These are phyloP conservation scores for Pyronema domesticum DNA, from an alignment of 495 filamentous ascomycete species.

Conservation along the genomic window DNA sequence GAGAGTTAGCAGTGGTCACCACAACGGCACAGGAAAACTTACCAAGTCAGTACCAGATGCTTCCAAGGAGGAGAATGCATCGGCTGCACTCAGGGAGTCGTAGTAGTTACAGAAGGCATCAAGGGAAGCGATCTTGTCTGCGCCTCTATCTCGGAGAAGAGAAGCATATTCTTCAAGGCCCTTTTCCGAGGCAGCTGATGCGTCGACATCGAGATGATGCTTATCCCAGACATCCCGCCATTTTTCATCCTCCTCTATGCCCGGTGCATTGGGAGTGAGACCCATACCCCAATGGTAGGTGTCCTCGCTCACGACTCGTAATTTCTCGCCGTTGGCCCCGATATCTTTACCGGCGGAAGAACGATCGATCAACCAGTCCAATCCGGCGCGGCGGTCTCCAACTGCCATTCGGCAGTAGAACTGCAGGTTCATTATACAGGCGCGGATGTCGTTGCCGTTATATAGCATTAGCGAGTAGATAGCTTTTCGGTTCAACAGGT, in stretches of 20 bases:
- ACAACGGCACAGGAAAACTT: slow-evolving; percentile 2
- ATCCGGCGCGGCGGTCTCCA: slow-evolving; percentile 69
- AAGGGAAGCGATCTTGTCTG: slow-evolving; percentile 7
- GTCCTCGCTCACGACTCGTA: slow-evolving; percentile 67
- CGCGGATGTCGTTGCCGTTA: slow-evolving; percentile 54
- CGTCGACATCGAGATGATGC: slow-evolving; percentile 38
- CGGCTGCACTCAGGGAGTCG: slow-evolving; percentile 34
- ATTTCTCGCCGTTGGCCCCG: slow-evolving; percentile 42
- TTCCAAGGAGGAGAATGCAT: slow-evolving; percentile 32
- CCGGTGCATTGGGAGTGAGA: slow-evolving; percentile 36
- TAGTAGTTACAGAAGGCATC: slow-evolving; percentile 23
- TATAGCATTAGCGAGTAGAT: slow-evolving; percentile 51
- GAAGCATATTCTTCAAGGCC: slow-evolving; percentile 11
- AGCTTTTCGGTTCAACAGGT: slow-evolving; percentile 51
- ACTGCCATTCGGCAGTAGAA: slow-evolving; percentile 95
- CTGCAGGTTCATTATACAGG: slow-evolving; percentile 67
- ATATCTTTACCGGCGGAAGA: slow-evolving; percentile 54
- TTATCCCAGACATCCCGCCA: slow-evolving; percentile 36
- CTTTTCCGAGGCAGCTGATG: slow-evolving; percentile 15
- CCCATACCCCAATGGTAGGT: slow-evolving; percentile 70
- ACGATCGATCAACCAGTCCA: slow-evolving; percentile 72
- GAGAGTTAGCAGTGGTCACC: neutral
- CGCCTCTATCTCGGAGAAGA: neutral
- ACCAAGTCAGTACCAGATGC: slow-evolving; percentile 27
- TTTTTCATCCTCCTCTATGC: slow-evolving; percentile 33